Evolutionary conservation across 352 stramenopile species (phyloP), one percentile per base, ranked within the genome.

Genomic region (Pythium apleroticum): DNA sequence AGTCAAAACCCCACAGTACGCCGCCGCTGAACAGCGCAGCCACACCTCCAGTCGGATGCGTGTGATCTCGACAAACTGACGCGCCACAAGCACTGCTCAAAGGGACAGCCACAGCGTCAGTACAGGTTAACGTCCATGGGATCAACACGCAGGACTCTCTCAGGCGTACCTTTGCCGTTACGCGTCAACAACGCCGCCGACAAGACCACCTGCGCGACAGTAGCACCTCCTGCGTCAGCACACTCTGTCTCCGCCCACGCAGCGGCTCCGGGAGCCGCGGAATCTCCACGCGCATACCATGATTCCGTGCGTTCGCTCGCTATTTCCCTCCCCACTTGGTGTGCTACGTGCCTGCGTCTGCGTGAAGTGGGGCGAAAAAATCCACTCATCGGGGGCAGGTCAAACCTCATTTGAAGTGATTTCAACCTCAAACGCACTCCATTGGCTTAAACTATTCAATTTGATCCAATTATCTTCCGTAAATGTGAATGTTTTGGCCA

Each of bases 11-110:
- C 19, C 43, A 15, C 43, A 4, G 5, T 27, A 15, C n/a, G 6
- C 15, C 6, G 20, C 20, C 31, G 17, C 17, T 28, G 4, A 28
- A 45, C 2, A 7, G n/a, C n/a, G 15, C 46, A 48, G 24, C 22
- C 3, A 31, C 59, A 95, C 86, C 88, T 99, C 97, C 28, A 99
- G 88, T 46, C 97, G 93, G 57, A 99, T 97, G 31, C 97, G 91
- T 65, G 96, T 98, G 89, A 99, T 99, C 78, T 99, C 97, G 31
- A 99, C 97, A 81, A 99, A 99, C 81, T 99, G 98, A 41, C 98
- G 90, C 45, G 96, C 96, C 28, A 99, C 86, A 41, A 99, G 75
- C 66, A 96, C 87, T 96, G 73, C 31, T 24, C n/a, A 37, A 33
- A n/a, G 2, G 35, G 11, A 37, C 6, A 48, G 12, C n/a, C 43